Evolutionary conservation across 768 basidiomycete species (phyloP).

Genomic region (Boletus subparvulus): DNA sequence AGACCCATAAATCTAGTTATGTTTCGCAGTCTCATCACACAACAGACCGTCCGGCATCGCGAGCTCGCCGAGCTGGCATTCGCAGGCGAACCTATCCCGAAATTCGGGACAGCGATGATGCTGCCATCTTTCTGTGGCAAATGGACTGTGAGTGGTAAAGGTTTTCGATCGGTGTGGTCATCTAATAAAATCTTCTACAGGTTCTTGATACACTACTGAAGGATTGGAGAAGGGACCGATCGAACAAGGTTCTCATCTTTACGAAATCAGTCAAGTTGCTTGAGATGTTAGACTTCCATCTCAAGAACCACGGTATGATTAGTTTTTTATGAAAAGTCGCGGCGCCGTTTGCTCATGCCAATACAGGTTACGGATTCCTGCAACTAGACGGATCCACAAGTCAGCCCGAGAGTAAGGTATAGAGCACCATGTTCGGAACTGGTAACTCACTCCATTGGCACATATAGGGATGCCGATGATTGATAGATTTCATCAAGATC

Average conservation of each 20-base stretch:
- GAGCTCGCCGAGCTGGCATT: constrained; percentile 64
- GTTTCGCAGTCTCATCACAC: neutral
- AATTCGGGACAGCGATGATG: constrained; percentile 61
- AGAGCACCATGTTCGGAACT: neutral
- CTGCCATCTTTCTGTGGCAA: constrained; percentile 76
- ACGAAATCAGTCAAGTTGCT: constrained; percentile 90
- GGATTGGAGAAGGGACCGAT: constrained; percentile 60
- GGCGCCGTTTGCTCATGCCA: neutral
- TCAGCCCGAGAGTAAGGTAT: constrained; percentile 59
- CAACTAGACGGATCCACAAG: constrained; percentile 79
- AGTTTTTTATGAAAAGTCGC: neutral
- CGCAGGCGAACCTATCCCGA: constrained; percentile 53
- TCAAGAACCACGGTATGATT: constrained; percentile 50
- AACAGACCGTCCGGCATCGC: constrained; percentile 53
- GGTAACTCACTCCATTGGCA: neutral
- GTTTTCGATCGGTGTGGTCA: neutral
- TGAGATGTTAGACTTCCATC: constrained; percentile 79
- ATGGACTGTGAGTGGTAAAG: constrained; percentile 64
- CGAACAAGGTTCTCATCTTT: constrained; percentile 91
- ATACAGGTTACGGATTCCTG: constrained; percentile 57
- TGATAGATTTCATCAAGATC: constrained; percentile 76
- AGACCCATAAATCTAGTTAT: neutral
- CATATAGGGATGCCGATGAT: constrained; percentile 78
- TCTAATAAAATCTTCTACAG: constrained; percentile 37
- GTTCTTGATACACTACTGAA: constrained; percentile 65